These are phyloP conservation scores for Colletotrichum sp. DNA, from an alignment of 2,329 filamentous ascomycete genomes.

Conservation along the genomic window DNA sequence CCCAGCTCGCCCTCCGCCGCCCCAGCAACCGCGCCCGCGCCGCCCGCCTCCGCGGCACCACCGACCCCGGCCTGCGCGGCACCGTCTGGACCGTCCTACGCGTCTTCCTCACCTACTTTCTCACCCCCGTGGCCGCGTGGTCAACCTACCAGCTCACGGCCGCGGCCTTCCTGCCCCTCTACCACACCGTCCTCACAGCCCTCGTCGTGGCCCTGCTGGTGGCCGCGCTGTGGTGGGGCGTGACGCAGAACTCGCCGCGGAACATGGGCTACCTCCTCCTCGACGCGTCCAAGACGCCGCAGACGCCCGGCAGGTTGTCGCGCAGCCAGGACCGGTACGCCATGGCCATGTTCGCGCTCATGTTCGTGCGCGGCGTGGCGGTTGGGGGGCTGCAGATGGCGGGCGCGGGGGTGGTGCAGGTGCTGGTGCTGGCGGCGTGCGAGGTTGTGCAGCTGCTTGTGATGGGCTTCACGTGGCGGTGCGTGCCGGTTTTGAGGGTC, in stretches of 20 bases:
- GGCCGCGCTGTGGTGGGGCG: conserved; percentile 30
- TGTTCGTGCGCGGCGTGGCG: conserved; percentile 67
- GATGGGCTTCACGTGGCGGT: conserved; percentile 59
- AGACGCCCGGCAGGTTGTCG: conserved; percentile 59
- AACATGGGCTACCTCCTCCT: conserved; percentile 33
- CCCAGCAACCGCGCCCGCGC: conserved; percentile 50
- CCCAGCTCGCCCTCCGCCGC: too few relatives aligned
- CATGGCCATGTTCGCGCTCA: conserved; percentile 66
- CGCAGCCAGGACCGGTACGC: conserved; percentile 67
- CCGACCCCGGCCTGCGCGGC: neutral
- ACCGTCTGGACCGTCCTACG: conserved; percentile 59
- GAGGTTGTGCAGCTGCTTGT: conserved; percentile 72
- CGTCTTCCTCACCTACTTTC: conserved; percentile 77
- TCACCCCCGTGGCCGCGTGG: conserved; percentile 73
- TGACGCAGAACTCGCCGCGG: conserved; percentile 25
- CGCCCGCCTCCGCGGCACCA: conserved; percentile 41
- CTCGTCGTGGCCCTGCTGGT: conserved; percentile 26
- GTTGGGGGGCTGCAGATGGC: conserved; percentile 67
- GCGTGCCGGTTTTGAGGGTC: neutral
- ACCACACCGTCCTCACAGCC: conserved; percentile 37
- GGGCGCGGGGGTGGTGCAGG: conserved; percentile 61
- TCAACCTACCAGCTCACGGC: conserved; percentile 71
- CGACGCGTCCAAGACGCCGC: conserved; percentile 60
- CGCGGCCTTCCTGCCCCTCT: conserved; percentile 13
- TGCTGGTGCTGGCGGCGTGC: conserved; percentile 73